Conservation (phyloP, 768 basidiomycete genomes). For the Exidia glandulosa region DNA sequence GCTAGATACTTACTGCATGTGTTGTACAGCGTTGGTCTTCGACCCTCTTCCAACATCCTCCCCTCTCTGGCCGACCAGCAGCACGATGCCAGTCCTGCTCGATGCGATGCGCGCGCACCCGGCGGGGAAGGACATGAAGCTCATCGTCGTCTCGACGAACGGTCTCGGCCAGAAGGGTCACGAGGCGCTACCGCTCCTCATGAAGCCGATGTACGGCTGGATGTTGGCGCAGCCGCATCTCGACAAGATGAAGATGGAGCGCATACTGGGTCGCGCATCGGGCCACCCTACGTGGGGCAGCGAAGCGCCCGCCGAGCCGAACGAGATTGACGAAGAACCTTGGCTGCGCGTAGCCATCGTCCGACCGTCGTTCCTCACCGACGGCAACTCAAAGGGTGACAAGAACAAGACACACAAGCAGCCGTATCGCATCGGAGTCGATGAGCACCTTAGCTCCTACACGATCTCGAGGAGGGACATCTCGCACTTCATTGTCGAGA, state of each 20-base stretch:
- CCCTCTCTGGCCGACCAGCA: conserved; percentile 52
- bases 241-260: conserved; percentile 55
- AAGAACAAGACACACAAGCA: conserved; percentile 17
- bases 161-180: conserved; percentile 41
- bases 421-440: conserved; percentile 36
- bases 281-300: conserved; percentile 39
- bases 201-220: conserved; percentile 39
- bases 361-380: conserved; percentile 46
- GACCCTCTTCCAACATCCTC: conserved; percentile 31
- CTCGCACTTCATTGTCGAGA: conserved; percentile 51
- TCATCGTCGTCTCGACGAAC: conserved; percentile 42
- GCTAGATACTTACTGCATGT: too few relatives aligned
- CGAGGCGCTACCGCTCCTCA: conserved; percentile 31
- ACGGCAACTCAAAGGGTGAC: conserved; percentile 38
- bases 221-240: conserved; percentile 35
- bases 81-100: conserved; percentile 39
- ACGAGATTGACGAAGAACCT: conserved; percentile 31
- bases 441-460: conserved; percentile 34
- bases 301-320: conserved; percentile 26
- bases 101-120: background rate
- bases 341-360: conserved; percentile 35
- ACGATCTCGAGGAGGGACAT: conserved; percentile 55
- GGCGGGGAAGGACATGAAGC: conserved; percentile 28
- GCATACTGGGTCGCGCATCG: conserved; percentile 18
- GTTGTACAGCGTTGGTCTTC: conserved; percentile 31